Conservation (phyloP, 2,329 filamentous ascomycete genomes). For the Emmonsiellopsis sp. region DNA sequence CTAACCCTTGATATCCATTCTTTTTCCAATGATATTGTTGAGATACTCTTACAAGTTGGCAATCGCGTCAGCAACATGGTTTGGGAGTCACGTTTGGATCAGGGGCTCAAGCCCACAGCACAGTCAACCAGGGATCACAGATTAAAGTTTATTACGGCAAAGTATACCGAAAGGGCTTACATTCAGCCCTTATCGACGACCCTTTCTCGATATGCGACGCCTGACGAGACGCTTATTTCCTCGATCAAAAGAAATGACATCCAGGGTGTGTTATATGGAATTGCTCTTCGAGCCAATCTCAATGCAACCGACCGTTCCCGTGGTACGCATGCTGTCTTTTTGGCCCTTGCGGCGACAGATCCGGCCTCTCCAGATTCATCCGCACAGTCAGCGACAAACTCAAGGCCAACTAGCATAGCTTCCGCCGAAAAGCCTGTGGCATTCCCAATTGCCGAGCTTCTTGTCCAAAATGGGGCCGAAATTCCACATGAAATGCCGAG, state of each 20-base stretch:
- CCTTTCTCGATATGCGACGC: slow-evolving; percentile 63
- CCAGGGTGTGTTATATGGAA: slow-evolving; percentile 79
- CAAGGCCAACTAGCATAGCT: slow-evolving; percentile 28
- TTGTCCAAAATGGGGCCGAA: slow-evolving; percentile 88
- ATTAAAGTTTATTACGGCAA: slow-evolving; percentile 87
- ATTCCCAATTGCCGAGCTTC: slow-evolving; percentile 82
- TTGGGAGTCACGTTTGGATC: slow-evolving; percentile 82
- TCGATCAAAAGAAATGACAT: slow-evolving; percentile 96
- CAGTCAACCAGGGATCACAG: slow-evolving; percentile 81
- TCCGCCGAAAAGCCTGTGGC: slow-evolving; percentile 44
- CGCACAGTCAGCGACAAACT: slow-evolving; percentile 4
- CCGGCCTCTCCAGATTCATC: slow-evolving; percentile 58
- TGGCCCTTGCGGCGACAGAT: slow-evolving; percentile 86
- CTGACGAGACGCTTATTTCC: slow-evolving; percentile 82
- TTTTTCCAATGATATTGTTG: slow-evolving; percentile 94
- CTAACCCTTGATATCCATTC: slow-evolving; percentile 91
- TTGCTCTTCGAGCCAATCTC: slow-evolving; percentile 77
- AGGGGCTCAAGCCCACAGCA: slow-evolving; percentile 59
- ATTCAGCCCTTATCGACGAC: slow-evolving; percentile 65
- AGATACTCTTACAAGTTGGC: slow-evolving; percentile 80
- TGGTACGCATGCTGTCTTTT: slow-evolving; percentile 78
- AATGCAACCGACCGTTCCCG: slow-evolving; percentile 80
- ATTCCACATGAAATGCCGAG: slow-evolving; percentile 67
- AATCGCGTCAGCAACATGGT: slow-evolving; percentile 95
- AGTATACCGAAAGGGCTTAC: slow-evolving; percentile 78